Conservation (phyloP, 495 filamentous ascomycete genomes). For the Podospora comata region DNA sequence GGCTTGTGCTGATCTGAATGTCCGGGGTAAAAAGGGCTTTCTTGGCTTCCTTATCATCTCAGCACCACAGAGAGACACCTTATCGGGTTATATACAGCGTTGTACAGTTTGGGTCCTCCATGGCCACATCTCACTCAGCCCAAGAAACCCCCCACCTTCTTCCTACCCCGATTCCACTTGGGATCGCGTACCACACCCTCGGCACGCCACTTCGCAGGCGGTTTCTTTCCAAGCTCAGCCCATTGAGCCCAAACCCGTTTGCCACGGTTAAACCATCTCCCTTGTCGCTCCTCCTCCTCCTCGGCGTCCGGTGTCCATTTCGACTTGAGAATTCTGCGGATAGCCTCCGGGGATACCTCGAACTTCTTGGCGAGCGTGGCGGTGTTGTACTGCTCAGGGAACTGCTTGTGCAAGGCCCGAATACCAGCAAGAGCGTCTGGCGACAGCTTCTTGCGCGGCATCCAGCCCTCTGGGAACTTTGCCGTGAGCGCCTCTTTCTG, state of each 20-base stretch:
- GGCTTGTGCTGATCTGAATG: slow-evolving; percentile 1
- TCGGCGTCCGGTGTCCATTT: slow-evolving; percentile 72
- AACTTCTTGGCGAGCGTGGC: slow-evolving; percentile 72
- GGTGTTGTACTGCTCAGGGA: slow-evolving; percentile 73
- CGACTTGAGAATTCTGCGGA: slow-evolving; percentile 78
- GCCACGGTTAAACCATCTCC: slow-evolving; percentile 76
- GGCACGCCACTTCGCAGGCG: slow-evolving; percentile 63
- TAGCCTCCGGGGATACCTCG: slow-evolving; percentile 78
- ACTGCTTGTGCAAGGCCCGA: slow-evolving; percentile 67
- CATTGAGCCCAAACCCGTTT: slow-evolving; percentile 71
- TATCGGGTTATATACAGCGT: neutral
- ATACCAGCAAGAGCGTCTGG: slow-evolving; percentile 89
- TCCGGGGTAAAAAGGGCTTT: neutral
- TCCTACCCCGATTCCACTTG: slow-evolving; percentile 32
- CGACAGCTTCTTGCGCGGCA: slow-evolving; percentile 78
- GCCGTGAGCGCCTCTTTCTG: slow-evolving; percentile 32
- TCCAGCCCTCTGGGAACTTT: slow-evolving; percentile 75
- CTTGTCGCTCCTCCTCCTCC: slow-evolving; percentile 57
- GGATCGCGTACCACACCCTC: slow-evolving; percentile 58
- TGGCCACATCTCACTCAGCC: neutral
- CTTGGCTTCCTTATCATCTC: neutral
- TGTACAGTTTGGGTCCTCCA: neutral
- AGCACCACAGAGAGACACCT: neutral
- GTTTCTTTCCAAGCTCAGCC: slow-evolving; percentile 65
- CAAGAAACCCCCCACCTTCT: neutral